Conservation (phyloP, 768 basidiomycete genomes). For the Panaeolus cyanescens region DNA sequence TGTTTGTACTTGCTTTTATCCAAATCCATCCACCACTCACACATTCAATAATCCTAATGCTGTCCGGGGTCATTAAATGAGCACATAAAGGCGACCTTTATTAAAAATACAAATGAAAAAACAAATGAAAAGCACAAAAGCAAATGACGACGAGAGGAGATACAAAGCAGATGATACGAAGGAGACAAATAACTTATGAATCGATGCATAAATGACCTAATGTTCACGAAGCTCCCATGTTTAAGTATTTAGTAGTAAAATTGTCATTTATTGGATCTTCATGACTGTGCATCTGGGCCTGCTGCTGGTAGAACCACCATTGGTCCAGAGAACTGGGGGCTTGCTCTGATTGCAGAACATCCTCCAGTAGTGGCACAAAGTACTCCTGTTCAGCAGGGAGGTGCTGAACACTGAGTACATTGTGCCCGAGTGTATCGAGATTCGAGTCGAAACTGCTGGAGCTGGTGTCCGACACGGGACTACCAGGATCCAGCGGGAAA, state of each 20-base stretch:
- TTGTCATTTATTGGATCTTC: too few relatives aligned
- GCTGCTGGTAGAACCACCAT: background rate
- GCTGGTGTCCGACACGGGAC: background rate
- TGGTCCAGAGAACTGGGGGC: background rate
- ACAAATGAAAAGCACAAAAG: background rate
- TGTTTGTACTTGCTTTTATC: slow-evolving; percentile 1
- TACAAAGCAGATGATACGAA: too few relatives aligned
- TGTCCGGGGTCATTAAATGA: background rate
- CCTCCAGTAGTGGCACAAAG: background rate
- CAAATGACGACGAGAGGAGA: too few relatives aligned
- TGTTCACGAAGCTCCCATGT: too few relatives aligned
- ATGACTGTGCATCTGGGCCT: background rate
- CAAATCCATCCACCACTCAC: background rate
- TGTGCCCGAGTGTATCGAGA: background rate
- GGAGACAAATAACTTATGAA: too few relatives aligned
- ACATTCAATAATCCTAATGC: too few relatives aligned
- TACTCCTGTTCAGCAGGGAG: background rate
- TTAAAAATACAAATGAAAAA: too few relatives aligned
- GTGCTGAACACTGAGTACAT: background rate
- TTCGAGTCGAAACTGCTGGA: background rate
- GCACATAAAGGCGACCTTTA: background rate
- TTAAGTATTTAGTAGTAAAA: too few relatives aligned
- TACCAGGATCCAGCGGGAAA: background rate
- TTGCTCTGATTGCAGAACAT: background rate
- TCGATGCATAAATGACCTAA: too few relatives aligned